These are phyloP conservation scores for Aurifilum marmelostoma DNA, from an alignment of 2,329 filamentous ascomycete species.

Conservation along the genomic window DNA sequence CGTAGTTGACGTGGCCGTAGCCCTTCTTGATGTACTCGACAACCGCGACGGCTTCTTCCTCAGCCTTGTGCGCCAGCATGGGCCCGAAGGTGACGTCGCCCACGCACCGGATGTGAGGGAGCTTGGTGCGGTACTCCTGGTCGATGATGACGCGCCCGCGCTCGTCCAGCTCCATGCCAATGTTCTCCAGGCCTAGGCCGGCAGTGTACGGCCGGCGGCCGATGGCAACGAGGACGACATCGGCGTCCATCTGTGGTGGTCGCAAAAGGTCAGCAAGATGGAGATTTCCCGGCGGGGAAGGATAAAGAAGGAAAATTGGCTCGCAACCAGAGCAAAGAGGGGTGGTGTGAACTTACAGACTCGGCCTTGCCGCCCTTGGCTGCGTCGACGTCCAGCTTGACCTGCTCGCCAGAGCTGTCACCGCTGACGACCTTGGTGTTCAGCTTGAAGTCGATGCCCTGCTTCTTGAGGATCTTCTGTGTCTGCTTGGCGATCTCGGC, in stretches of 20 bases:
- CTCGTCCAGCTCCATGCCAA: slow-evolving; percentile 89
- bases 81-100: slow-evolving; percentile 96
- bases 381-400: slow-evolving; percentile 85
- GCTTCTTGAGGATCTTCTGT: slow-evolving; percentile 93
- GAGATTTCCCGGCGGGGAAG: neutral
- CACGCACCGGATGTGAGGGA: slow-evolving; percentile 94
- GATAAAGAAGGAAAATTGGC: neutral
- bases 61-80: slow-evolving; percentile 99
- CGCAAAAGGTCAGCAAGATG: slow-evolving; percentile 18
- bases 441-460: slow-evolving; percentile 98
- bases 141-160: slow-evolving; percentile 95
- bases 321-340: neutral
- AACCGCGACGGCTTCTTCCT: slow-evolving; percentile 94
- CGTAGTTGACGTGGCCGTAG: slow-evolving; percentile 98
- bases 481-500: slow-evolving; percentile 85
- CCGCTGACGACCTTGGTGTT: slow-evolving; percentile 92
- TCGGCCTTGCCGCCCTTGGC: slow-evolving; percentile 97
- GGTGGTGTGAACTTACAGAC: slow-evolving; percentile 60
- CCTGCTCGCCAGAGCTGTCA: slow-evolving; percentile 74
- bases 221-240: slow-evolving; percentile 95
- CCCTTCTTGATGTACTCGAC: slow-evolving; percentile 98
- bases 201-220: slow-evolving; percentile 93
- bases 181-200: slow-evolving; percentile 90
- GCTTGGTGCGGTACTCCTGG: slow-evolving; percentile 97
- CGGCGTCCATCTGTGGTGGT: slow-evolving; percentile 73